Base-by-base conservation (phyloP, 2,329 filamentous ascomycete genomes). In the Emergomyces pasteurianus region DNA sequence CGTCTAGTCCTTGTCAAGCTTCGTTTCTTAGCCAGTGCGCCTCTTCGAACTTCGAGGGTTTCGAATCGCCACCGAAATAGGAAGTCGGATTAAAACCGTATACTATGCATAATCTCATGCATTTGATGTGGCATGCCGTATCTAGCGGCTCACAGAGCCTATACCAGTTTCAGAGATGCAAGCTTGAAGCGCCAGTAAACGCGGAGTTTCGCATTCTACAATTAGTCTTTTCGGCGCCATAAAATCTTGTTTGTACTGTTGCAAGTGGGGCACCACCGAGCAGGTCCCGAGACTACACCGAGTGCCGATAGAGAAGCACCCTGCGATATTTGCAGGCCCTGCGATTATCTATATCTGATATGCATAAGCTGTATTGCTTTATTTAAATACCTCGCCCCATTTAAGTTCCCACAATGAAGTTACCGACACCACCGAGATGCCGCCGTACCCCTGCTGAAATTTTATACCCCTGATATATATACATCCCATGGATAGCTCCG, bases 371-470 rank as follows among this genome's bases (percentile, higher is more conserved):
- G 12, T 43, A 43, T n/a, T 23, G 6, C 21, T 6, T 16, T 28
- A 34, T 46, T 42, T 28, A 34, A 46, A 21, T 56, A 43, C 16
- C 49, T 53, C 18, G 36, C 31, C 16, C 53, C 10, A 21, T 40
- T 42, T 21, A 28, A 28, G 36, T 43, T 23, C 23, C 58, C 42
- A 52, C 58, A 47, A 28, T 36, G 40, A 53, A 40, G 26, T 60
- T 52, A 60, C 60, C 49, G 28, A 55, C 34, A 31, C 34, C 59
- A 47, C 61, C 63, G 62, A 61, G 61, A 61, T 63, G 61, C 59
- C 59, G 61, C 50, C 14, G 58, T 59, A 56, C 49, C 63, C 52
- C 52, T n/a, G 38, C 28, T 38, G 47, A 42, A 62, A 38, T 50
- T 23, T 36, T 54, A 12, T n/a, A 18, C 42, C n/a, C 47, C 28